Evolutionary conservation across 2,329 filamentous ascomycete genomes (phyloP).

Genomic region (Cordyceps cicadae): DNA sequence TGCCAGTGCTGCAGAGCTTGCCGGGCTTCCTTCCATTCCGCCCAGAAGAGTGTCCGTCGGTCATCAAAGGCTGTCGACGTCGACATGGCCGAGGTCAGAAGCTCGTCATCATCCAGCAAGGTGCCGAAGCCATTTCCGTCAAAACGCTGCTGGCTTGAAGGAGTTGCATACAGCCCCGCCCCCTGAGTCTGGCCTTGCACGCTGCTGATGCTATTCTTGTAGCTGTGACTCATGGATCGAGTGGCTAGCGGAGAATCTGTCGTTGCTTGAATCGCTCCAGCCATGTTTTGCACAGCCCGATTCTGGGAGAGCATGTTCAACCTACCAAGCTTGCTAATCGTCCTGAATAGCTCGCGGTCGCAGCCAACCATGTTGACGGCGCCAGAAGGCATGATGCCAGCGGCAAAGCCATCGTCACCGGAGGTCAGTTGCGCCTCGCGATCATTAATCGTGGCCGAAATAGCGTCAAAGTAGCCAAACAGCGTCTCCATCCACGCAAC

Average conservation of each 20-base stretch:
- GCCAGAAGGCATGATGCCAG: slow-evolving; percentile 47
- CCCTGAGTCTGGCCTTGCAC: slow-evolving; percentile 19
- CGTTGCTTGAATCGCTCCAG: slow-evolving; percentile 12
- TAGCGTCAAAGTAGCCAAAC: slow-evolving; percentile 91
- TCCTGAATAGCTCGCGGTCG: slow-evolving; percentile 77
- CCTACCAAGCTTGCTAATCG: slow-evolving; percentile 73
- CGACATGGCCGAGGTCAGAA: slow-evolving; percentile 32
- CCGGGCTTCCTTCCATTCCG: slow-evolving; percentile 76
- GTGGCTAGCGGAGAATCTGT: slow-evolving; percentile 21
- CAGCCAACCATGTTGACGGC: slow-evolving; percentile 83
- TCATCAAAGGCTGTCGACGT: slow-evolving; percentile 46
- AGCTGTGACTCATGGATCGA: slow-evolving; percentile 34
- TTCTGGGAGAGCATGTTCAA: slow-evolving; percentile 77
- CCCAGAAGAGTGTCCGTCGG: slow-evolving; percentile 63
- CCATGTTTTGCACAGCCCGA: slow-evolving; percentile 40
- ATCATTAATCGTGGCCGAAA: slow-evolving; percentile 86
- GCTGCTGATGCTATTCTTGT: slow-evolving; percentile 27
- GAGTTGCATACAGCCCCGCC: slow-evolving; percentile 22
- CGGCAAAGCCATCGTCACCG: slow-evolving; percentile 50
- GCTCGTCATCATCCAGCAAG: slow-evolving; percentile 47
- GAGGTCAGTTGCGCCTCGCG: slow-evolving; percentile 73
- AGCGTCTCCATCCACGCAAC: slow-evolving; percentile 87
- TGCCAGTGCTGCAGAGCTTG: slow-evolving; percentile 73
- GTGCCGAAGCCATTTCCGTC: slow-evolving; percentile 60
- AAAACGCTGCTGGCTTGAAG: slow-evolving; percentile 48